Evolutionary conservation across 148 eudicot genomes (phyloP).

Genomic region (Persicaria maculosa): DNA sequence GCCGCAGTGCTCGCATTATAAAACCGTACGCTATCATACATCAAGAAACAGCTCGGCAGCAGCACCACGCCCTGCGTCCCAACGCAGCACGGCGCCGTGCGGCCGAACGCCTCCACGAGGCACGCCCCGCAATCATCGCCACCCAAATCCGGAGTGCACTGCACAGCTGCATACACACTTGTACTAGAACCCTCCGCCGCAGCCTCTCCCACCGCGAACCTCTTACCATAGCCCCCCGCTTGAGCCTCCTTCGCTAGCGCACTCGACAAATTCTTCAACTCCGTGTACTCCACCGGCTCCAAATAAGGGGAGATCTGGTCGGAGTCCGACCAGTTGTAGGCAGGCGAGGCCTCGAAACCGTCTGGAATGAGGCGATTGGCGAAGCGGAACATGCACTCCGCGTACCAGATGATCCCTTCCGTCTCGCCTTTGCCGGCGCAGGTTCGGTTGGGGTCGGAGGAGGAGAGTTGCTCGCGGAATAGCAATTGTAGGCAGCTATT

Average conservation of each 20-base stretch:
- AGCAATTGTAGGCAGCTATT: conserved; percentile 18
- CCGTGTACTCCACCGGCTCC: not conserved
- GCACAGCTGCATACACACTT: conserved; percentile 15
- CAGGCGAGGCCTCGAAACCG: not conserved
- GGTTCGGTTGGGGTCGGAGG: not conserved
- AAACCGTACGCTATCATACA: not conserved
- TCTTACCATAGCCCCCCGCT: conserved; percentile 10
- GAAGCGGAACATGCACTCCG: not conserved
- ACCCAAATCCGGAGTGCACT: conserved; percentile 19
- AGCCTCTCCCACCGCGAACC: conserved; percentile 16
- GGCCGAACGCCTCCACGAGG: not conserved
- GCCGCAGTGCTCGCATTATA: not conserved
- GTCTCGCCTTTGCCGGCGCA: not conserved
- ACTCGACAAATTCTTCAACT: not conserved
- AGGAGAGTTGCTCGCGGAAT: not conserved
- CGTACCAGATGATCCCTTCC: not conserved
- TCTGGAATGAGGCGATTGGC: not conserved
- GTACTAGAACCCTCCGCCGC: not conserved
- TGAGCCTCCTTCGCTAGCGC: not conserved
- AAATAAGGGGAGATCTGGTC: not conserved
- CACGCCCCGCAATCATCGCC: conserved; percentile 12
- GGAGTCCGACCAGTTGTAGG: not conserved
- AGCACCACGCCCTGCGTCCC: not conserved
- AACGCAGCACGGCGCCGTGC: not conserved
- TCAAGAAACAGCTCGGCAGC: not conserved